phyloP scores from a whole-genome alignment of 495 filamentous ascomycete genomes.

The Penicillium lividum region DNA sequence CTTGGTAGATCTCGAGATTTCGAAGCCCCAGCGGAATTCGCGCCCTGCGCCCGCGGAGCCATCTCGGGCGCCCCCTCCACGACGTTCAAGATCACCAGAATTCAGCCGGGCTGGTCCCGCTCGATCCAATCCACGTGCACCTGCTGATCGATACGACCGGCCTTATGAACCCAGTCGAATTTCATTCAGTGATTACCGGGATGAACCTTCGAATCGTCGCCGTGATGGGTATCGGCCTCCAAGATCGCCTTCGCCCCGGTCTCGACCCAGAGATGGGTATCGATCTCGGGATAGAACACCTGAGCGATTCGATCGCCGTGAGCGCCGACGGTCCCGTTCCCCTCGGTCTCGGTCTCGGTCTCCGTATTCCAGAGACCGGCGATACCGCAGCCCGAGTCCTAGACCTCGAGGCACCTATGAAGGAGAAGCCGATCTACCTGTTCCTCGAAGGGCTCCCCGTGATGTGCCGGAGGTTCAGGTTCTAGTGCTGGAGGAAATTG shows the following conservation, averaged over 20 bases:
- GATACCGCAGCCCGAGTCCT: conserved; percentile 72
- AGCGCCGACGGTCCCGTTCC: conserved; percentile 70
- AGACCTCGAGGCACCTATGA: conserved; percentile 52
- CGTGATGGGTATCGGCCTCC: conserved; percentile 66
- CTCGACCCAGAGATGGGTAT: conserved; percentile 69
- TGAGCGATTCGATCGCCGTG: conserved; percentile 59
- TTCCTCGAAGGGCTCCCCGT: conserved; percentile 70
- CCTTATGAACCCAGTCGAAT: conserved; percentile 36
- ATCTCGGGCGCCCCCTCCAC: conserved; percentile 39
- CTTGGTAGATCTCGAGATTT: conserved; percentile 82
- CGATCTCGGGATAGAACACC: conserved; percentile 57
- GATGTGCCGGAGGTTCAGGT: conserved; percentile 93
- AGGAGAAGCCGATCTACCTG: conserved; percentile 62
- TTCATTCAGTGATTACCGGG: conserved; percentile 50
- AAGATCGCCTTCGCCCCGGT: conserved; percentile 62
- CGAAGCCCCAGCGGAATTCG: conserved; percentile 81
- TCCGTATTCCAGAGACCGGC: conserved; percentile 54
- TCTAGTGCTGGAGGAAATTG: conserved; percentile 76
- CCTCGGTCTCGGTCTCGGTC: conserved; percentile 49
- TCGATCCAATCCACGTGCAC: conserved; percentile 33
- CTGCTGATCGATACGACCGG: conserved; percentile 48
- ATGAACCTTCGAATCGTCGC: conserved; percentile 49
- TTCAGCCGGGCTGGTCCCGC: conserved; percentile 53
- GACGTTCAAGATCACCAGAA: conserved; percentile 73
- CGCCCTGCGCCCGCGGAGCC: conserved; percentile 48